Conservation (phyloP, 2,329 filamentous ascomycete genomes). For the Pyricularia pennisetigena region DNA sequence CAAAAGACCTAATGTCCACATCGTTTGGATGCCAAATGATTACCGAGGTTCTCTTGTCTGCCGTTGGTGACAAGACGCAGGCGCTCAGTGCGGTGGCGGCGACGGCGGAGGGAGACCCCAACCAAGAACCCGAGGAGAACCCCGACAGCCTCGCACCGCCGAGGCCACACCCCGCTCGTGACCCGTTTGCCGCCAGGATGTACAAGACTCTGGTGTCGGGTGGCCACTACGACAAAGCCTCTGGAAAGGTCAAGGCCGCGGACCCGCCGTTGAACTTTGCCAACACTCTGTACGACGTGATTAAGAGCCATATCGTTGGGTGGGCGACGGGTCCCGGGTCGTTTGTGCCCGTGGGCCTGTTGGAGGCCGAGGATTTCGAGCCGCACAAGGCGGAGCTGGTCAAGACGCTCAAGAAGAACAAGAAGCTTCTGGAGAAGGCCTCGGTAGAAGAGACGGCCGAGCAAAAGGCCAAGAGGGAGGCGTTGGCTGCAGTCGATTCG, state of each 20-base stretch:
- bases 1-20: conserved; percentile 59
- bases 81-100: conserved; percentile 64
- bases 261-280: conserved; percentile 75
- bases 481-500: conserved; percentile 10
- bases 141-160: conserved; percentile 22
- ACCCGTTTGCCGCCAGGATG: conserved; percentile 64
- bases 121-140: conserved; percentile 23
- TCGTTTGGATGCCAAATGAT: conserved; percentile 84
- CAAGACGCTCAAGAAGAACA: conserved; percentile 62
- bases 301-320: conserved; percentile 61
- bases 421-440: conserved; percentile 59
- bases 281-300: conserved; percentile 69
- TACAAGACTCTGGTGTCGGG: conserved; percentile 86
- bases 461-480: conserved; percentile 33
- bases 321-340: conserved; percentile 85
- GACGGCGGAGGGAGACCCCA: conserved; percentile 47
- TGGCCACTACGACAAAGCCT: conserved; percentile 69
- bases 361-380: conserved; percentile 59
- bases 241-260: conserved; percentile 59
- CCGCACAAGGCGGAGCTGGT: conserved; percentile 52
- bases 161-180: conserved; percentile 47
- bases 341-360: conserved; percentile 73
- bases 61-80: conserved; percentile 63
- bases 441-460: conserved; percentile 47
- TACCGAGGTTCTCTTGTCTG: conserved; percentile 68